Evolutionary conservation across 106 monocot genomes (phyloP), one percentile per base, ranked within the genome.

Genomic region (Allium cepa): DNA sequence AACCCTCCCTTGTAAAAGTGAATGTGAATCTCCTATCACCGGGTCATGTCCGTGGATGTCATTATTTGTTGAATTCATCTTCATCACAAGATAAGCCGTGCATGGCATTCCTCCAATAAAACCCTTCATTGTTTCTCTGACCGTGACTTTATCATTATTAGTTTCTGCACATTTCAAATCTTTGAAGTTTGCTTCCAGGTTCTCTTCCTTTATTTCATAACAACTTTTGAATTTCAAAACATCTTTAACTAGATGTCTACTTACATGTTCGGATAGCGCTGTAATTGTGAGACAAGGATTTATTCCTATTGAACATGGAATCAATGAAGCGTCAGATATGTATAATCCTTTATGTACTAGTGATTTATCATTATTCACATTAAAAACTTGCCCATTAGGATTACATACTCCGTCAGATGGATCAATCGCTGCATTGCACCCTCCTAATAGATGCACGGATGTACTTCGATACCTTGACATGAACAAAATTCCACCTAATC

Each of bases 81-180:
- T 75, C 60, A 80, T 45, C 13, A 61, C 66, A 51, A 80, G 66
- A 61, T 80, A 55, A 16, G 66, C 75, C 46, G 71, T 71, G 71
- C 80, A 80, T 26, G 75, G 75, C 80, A 80, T 80, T 61, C 80
- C 80, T 7, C 53, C 80, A 48, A 80, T 64, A 46, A 73, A 69
- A 49, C 80, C 80, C 64, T 57, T 80, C 71, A 80, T 66, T 3
- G 50, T 75, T 64, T 80, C 80, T 71, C 59, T 71, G 10, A 80
- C 49, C 17, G 51, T 57, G 8, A 75, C 80, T 46, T 50, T 65
- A 14, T 67, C 61, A 17, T 13, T 53, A 1, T 22, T 22, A 22
- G 22, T 22, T 22, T 22, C 22, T 22, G 8, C 50, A 27, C 3
- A 64, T 47, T 49, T 9, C 17, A 17, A 64, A 64, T 49, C 64